Base-by-base conservation (phyloP, 495 filamentous ascomycete species). In the Penicillium cinerascens region DNA sequence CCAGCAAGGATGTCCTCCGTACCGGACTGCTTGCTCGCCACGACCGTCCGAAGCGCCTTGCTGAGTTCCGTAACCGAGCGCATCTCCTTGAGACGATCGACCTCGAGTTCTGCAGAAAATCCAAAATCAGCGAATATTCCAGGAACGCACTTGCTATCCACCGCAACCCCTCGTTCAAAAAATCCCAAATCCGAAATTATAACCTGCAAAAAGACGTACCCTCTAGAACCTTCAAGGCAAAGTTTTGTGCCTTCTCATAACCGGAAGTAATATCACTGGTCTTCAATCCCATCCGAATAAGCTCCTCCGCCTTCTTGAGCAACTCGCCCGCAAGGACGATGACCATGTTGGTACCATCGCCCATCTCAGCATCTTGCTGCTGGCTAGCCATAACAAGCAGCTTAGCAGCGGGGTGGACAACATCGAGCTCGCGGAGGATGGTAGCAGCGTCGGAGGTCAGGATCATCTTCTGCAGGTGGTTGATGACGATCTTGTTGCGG, bases 401-500 rank as follows among this genome's bases (percentile, higher is more conserved):
- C 73, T 99, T 99, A 10, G 95, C 95, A 37, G 95, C 95, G 51
- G 95, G 95, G 73, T 99, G 95, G 26, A 99, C 92, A 41, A 99
- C 95, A 66, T 99, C 95, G 67, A 99, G 81, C 71, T 99, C 95
- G 63, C 91, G 87, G 48, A 99, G 79, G 57, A 99, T 99, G 22
- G 93, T 96, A 56, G 95, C 95, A 36, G 95, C 95, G 68, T 99
- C 95, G 41, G 91, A 96, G 52, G 95, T 99, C 52, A 99, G 81
- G 55, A 96, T 92, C 93, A 97, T 96, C 80, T 99, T 99, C 75
- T 96, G 91, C 52, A 99, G 80, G 77, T 99, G 95, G 76, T 97
- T 99, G 80, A 99, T 97, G 77, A 99, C 89, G 71, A 99, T 96
- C 79, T 99, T 99, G 79, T 97, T 99, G 71, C 95, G 89, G 65